Conservation (phyloP, 176 grass and related monocot genomes). For the Juncus effusus region DNA sequence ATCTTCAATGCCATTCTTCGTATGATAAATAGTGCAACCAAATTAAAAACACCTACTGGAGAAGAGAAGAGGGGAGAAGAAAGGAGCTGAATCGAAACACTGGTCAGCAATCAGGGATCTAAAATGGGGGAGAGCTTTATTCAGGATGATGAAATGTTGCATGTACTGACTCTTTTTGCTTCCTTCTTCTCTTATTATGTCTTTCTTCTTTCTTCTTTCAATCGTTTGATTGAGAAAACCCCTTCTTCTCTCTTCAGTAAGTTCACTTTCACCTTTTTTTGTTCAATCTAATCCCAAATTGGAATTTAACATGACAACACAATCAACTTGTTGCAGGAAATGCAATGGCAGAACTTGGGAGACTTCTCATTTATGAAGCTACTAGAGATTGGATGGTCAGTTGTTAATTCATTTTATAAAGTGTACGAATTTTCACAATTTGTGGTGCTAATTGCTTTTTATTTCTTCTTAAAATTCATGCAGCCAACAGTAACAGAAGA, state of each 20-base stretch:
- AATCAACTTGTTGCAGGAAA: constrained; percentile 27
- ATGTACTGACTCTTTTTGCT: neutral
- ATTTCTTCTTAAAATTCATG: constrained; percentile 16
- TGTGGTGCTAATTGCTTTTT: neutral
- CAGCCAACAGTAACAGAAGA: constrained; percentile 44
- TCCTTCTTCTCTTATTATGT: neutral
- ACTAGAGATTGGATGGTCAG: constrained; percentile 72
- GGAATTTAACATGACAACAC: constrained; percentile 1
- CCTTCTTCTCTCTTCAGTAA: constrained; percentile 59
- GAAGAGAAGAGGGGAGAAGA: neutral
- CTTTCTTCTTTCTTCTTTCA: constrained; percentile 3
- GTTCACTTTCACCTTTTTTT: neutral
- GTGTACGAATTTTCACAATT: constrained; percentile 1
- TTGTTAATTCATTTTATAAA: neutral
- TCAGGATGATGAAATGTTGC: constrained; percentile 7
- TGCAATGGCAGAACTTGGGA: constrained; percentile 69
- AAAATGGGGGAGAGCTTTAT: constrained; percentile 13
- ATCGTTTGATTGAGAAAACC: constrained; percentile 29
- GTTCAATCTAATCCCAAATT: constrained; percentile 2
- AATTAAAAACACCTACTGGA: neutral
- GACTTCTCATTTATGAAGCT: constrained; percentile 74
- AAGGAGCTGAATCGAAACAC: neutral
- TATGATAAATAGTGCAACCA: neutral
- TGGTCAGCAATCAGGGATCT: constrained; percentile 12
- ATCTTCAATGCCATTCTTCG: neutral